Conservation (phyloP, 345 rosid genomes). For the Adansonia digitata region DNA sequence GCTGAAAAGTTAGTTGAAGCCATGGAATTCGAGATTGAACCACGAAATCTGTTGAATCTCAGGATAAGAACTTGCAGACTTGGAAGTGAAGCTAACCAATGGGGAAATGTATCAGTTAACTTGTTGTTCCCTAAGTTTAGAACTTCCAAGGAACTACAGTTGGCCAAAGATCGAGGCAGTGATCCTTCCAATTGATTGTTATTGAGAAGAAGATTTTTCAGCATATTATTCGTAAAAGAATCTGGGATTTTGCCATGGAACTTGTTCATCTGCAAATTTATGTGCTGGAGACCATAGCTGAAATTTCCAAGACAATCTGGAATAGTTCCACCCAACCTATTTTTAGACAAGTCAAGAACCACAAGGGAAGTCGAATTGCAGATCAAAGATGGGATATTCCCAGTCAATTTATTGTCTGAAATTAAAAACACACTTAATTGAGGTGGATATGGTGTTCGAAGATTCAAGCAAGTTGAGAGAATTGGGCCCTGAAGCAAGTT, state of each 20-base stretch:
- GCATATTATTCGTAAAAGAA: neutral
- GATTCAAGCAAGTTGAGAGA: slow-evolving; percentile 3
- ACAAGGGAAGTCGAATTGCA: slow-evolving; percentile 6
- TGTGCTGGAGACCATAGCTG: neutral
- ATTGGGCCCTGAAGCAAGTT: slow-evolving; percentile 4
- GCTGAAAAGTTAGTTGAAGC: neutral
- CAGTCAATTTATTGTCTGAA: slow-evolving; percentile 5
- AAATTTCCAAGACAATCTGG: neutral
- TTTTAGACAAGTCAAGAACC: slow-evolving; percentile 1
- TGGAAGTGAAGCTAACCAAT: slow-evolving; percentile 14
- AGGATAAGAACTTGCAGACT: neutral
- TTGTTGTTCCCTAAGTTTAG: slow-evolving; percentile 18
- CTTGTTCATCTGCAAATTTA: slow-evolving; percentile 18
- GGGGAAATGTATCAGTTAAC: slow-evolving; percentile 17
- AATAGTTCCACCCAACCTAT: slow-evolving; percentile 21
- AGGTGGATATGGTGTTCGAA: neutral
- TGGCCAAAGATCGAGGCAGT: slow-evolving; percentile 9
- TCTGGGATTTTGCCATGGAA: slow-evolving; percentile 17
- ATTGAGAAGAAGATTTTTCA: neutral
- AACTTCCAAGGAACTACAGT: slow-evolving; percentile 11
- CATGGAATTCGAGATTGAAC: neutral
- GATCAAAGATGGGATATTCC: slow-evolving; percentile 14
- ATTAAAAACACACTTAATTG: neutral
- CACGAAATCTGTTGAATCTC: slow-evolving; percentile 12
- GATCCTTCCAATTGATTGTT: slow-evolving; percentile 16